These are phyloP conservation scores for Diaporthe caulivora DNA, from an alignment of 2,329 filamentous ascomycete genomes.

Conservation along the genomic window DNA sequence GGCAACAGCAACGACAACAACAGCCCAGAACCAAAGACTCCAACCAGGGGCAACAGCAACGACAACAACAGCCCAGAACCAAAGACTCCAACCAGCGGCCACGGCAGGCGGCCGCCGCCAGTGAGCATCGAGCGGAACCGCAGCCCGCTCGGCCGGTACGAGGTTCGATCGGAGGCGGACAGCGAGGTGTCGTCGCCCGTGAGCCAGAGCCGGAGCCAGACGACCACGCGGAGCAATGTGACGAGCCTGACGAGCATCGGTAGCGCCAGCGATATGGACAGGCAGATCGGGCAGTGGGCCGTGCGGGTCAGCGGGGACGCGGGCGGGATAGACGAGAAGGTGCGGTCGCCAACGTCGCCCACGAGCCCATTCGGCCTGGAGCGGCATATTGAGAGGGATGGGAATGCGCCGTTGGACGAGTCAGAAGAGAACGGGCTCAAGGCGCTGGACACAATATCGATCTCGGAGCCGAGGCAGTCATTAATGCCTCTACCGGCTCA, in stretches of 20 bases:
- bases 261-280: constrained; percentile 16
- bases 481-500: constrained; percentile 12
- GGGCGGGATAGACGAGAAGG: constrained; percentile 22
- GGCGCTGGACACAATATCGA: neutral
- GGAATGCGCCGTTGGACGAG: neutral
- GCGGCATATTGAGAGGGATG: neutral
- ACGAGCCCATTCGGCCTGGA: neutral
- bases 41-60: neutral
- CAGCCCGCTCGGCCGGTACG: constrained; percentile 24
- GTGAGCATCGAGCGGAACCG: constrained; percentile 20
- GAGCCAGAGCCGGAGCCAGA: constrained; percentile 20
- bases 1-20: neutral
- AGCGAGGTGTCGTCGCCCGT: constrained; percentile 24
- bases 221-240: constrained; percentile 23
- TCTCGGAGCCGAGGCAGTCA: constrained; percentile 15
- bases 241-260: constrained; percentile 27
- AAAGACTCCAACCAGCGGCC: neutral
- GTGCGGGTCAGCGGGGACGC: constrained; percentile 11
- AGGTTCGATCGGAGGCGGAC: constrained; percentile 19
- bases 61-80: neutral
- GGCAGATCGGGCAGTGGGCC: constrained; percentile 28
- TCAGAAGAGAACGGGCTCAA: constrained; percentile 15
- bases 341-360: constrained; percentile 5
- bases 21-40: neutral
- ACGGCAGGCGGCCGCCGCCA: neutral